These are phyloP conservation scores for Aphanoascus verrucosus DNA, from an alignment of 2,329 filamentous ascomycete genomes.

Conservation along the genomic window DNA sequence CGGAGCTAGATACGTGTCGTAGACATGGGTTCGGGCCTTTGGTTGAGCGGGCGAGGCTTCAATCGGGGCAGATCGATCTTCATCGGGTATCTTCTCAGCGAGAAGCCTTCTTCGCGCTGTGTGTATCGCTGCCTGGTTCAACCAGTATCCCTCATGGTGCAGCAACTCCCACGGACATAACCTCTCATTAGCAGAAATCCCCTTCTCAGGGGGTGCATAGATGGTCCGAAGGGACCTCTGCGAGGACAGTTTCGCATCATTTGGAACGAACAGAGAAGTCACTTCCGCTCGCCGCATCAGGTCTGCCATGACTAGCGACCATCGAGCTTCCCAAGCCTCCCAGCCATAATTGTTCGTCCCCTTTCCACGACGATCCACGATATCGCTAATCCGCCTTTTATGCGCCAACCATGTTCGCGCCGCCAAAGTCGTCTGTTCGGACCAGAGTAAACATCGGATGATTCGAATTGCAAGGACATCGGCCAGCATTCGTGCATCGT, in stretches of 20 bases:
- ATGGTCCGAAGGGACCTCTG: conserved; percentile 25
- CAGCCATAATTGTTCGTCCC: conserved; percentile 85
- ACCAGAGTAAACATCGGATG: conserved; percentile 73
- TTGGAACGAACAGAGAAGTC: conserved; percentile 33
- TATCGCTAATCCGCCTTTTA: conserved; percentile 59
- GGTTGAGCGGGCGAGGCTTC: conserved; percentile 47
- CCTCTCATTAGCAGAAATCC: conserved; percentile 39
- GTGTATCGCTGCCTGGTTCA: conserved; percentile 44
- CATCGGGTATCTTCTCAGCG: conserved; percentile 47
- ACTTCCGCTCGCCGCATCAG: conserved; percentile 45
- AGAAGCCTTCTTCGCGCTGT: conserved; percentile 41
- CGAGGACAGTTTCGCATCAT: conserved; percentile 18
- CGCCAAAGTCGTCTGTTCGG: conserved; percentile 64
- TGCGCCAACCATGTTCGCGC: conserved; percentile 73
- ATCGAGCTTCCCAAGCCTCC: conserved; percentile 82
- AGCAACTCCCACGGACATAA: conserved; percentile 49
- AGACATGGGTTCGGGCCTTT: conserved; percentile 43
- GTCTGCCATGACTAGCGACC: conserved; percentile 53
- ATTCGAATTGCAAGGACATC: conserved; percentile 72
- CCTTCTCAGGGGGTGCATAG: conserved; percentile 43
- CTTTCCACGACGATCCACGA: conserved; percentile 72
- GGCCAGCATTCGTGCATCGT: conserved; percentile 79
- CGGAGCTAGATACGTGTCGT: conserved; percentile 52
- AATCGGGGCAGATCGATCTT: conserved; percentile 46
- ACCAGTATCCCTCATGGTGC: conserved; percentile 55